Percentiles rank a stretch among this genome's conserved stretches.
Conservation (phyloP, 202 grass and related monocot genomes). For the Schoenoplectus triqueter region DNA sequence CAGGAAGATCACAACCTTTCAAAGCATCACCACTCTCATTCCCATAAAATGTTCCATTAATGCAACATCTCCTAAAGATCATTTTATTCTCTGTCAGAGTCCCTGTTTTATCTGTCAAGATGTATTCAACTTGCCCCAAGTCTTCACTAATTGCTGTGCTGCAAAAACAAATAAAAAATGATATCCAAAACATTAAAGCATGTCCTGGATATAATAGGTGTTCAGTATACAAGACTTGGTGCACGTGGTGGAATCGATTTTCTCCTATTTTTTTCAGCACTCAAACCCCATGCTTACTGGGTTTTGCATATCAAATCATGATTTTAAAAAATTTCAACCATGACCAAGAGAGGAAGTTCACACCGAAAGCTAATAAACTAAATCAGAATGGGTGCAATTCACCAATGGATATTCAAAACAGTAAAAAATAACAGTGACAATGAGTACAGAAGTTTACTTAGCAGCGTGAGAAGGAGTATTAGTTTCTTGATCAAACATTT, state of each 20-base stretch:
- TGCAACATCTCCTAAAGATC: conserved; percentile 94
- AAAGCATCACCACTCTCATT: conserved; percentile 96
- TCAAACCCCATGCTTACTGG: background rate
- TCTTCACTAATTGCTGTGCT: conserved; percentile 99
- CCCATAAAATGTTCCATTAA: conserved; percentile 71
- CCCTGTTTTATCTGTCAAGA: conserved; percentile 97
- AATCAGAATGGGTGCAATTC: background rate
- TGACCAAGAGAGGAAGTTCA: background rate
- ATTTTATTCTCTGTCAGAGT: conserved; percentile 96
- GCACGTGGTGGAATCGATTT: background rate
- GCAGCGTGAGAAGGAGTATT: conserved; percentile 88
- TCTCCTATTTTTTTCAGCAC: background rate
- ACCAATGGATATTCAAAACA: conserved; percentile 1
- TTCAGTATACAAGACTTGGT: background rate
- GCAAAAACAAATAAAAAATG: conserved; percentile 50
- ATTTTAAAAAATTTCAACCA: conserved; percentile 11
- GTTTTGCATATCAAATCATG: background rate
- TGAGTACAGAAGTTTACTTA: conserved; percentile 55
- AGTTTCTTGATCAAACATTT: conserved; percentile 92
- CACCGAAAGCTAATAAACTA: background rate
- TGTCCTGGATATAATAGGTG: conserved; percentile 16
- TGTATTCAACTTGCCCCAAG: conserved; percentile 97
- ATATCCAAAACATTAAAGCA: conserved; percentile 39
- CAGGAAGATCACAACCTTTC: conserved; percentile 58
- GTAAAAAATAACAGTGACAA: background rate